Base-by-base conservation (phyloP, 768 basidiomycete genomes). In the Chiua virens region DNA sequence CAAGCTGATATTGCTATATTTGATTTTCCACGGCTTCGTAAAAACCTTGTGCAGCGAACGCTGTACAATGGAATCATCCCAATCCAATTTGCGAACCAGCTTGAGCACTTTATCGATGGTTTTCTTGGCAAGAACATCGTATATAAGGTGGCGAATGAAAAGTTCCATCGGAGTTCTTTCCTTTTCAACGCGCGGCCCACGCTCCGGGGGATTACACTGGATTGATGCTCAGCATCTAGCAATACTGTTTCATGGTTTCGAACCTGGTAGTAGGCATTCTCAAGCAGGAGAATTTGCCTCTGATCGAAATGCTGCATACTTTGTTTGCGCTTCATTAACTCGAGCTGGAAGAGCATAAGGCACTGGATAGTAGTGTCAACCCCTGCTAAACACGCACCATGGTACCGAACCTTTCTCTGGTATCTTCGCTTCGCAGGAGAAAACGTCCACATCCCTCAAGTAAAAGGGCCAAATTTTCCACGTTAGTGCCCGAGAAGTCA, bases 241-340 rank as follows among this genome's bases (percentile, higher is more conserved):
- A 49, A 42, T 21, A 39, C 35, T 30, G 22, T 20, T 44, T 10
- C 10, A 27, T 8, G 22, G 39, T 17, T 48, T 39, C 55, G 43
- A 55, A 92, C 93, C 80, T 94, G 94, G 68, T 98, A 98, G 68
- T 97, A 99, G 0, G 97, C 97, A 67, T 99, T 99, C 69, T 98
- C 97, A 27, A 99, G 79, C 54, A 98, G 73, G 15, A 98, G 78
- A 7, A 86, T 73, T 63, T 98, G 92, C 17, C 94, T 78, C 63
- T 92, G 87, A 68, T 98, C 97, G 30, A 99, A 82, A 64, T 98
- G 93, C 57, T 92, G 86, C 75, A 93, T 80, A 48, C 79, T 87
- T 77, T 97, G 94, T 73, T 98, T 98, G 39, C 96, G 83, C 52
- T 88, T 81, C 91, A 98, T 92, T 25, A 97, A 74, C 61, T 98